phyloP scores from a whole-genome alignment of 2,329 filamentous ascomycete genomes.

The Calycina herbarum region DNA sequence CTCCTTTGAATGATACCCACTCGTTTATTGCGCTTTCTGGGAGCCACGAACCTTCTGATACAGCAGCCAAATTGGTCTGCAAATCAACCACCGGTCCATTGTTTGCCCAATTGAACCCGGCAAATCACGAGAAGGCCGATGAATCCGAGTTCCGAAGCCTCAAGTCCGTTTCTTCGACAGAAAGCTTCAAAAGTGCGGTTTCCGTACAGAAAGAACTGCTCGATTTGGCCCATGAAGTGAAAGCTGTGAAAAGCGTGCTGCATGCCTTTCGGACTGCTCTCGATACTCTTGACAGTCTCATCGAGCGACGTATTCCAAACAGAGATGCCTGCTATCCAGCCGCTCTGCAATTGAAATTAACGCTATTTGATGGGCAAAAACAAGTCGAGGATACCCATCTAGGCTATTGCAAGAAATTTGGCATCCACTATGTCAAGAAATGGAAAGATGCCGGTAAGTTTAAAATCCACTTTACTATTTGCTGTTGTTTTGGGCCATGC shows the following conservation, averaged over 20 bases:
- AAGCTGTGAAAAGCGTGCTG: slow-evolving; percentile 20
- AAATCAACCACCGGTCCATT: background rate
- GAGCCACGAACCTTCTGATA: background rate
- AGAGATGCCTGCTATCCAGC: background rate
- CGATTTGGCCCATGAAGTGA: slow-evolving; percentile 17
- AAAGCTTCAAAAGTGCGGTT: slow-evolving; percentile 25
- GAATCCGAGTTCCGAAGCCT: background rate
- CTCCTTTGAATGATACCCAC: background rate
- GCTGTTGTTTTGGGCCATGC: background rate
- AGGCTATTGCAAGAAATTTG: background rate
- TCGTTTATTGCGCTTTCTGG: background rate
- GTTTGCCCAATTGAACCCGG: background rate
- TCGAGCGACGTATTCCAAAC: slow-evolving; percentile 15
- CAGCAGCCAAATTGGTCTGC: background rate
- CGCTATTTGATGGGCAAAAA: background rate
- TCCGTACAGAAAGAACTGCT: slow-evolving; percentile 14
- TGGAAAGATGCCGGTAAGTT: background rate
- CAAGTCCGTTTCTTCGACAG: slow-evolving; percentile 18
- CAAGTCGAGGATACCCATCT: background rate
- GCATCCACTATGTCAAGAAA: background rate
- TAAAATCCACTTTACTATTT: background rate
- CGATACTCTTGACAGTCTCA: slow-evolving; percentile 15
- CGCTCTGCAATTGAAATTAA: background rate
- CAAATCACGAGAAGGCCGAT: background rate
- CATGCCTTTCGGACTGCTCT: slow-evolving; percentile 24